phyloP scores from a whole-genome alignment of 768 basidiomycete species.

The Mycena crocata region DNA sequence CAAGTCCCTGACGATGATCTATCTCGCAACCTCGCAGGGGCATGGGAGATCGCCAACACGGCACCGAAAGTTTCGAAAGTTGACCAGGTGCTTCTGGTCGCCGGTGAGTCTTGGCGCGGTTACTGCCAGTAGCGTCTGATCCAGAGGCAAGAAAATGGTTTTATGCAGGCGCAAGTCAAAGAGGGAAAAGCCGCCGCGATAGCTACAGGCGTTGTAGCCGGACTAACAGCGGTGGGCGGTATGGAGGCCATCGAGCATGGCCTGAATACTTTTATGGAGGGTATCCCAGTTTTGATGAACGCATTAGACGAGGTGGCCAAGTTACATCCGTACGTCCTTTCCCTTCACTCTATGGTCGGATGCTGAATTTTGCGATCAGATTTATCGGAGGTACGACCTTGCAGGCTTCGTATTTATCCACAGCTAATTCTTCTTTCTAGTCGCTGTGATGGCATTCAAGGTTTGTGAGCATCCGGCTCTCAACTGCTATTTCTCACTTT shows the following conservation, averaged over 20 bases:
- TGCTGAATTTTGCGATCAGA: not conserved
- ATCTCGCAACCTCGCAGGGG: conserved; percentile 25
- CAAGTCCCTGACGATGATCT: conserved; percentile 29
- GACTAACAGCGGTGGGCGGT: conserved; percentile 16
- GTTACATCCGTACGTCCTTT: conserved; percentile 38
- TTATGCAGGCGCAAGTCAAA: conserved; percentile 19
- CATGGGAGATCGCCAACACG: conserved; percentile 31
- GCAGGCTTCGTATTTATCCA: not conserved
- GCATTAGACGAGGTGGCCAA: conserved; percentile 40
- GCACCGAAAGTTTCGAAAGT: conserved; percentile 26
- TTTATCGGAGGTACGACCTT: conserved; percentile 39
- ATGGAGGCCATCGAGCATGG: conserved; percentile 35
- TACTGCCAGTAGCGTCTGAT: not conserved
- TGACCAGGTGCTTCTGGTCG: conserved; percentile 26
- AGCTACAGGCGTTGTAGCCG: conserved; percentile 25
- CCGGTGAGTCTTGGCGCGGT: conserved; percentile 9
- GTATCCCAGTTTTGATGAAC: conserved; percentile 36
- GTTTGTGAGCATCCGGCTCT: not conserved
- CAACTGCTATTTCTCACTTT: conserved; percentile 29
- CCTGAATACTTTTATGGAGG: conserved; percentile 36
- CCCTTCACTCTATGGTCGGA: not conserved
- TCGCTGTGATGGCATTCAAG: conserved; percentile 37
- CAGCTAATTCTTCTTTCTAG: conserved; percentile 2
- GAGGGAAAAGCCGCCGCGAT: conserved; percentile 21
- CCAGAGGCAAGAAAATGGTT: conserved; percentile 10